Base-by-base conservation (phyloP, 768 basidiomycete genomes). In the Russula virescens region DNA sequence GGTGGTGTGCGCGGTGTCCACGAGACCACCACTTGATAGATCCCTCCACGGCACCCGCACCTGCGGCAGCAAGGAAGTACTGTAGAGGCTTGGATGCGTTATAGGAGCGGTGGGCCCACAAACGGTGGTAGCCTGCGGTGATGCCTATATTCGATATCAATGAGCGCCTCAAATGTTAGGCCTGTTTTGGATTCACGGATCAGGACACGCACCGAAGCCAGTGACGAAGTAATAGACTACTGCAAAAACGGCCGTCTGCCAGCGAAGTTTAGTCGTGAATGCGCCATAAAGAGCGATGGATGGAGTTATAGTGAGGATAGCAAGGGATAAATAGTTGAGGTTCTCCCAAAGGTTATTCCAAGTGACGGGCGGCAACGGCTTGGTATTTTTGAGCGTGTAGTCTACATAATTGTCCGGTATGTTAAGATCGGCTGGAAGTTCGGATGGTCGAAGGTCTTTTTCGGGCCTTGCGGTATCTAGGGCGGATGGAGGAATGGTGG, bases 11-110 rank as follows among this genome's bases (percentile, higher is more conserved):
- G 63, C 96, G 91, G 79, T 99, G 97, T 52, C 95, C 95, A 56
- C 97, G 85, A 23, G 88, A 88, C 97, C 97, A 98, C 97, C 97
- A 98, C 74, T 92, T 90, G 78, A 99, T 96, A 23, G 95, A 97
- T 10, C 96, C 96, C 72, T 99, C 84, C 51, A 96, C 89, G 5
- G 96, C 95, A 52, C 97, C 96, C 1, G 93, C 87, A 54, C 96
- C 97, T 11, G 86, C 81, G 21, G 89, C 69, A 26, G 94, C 91
- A 52, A 98, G 84, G 66, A 83, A 76, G 71, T 93, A 97, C 73
- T 98, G 88, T 14, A 98, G 77, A 18, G 90, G 87, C 62, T 81
- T 80, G 4, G 89, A 86, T 42, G 96, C 97, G 71, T 97, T 98
- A 75, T 96, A 99, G 0, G 91, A 82, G 60, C 97, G 85, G 71